Evolutionary conservation across 73 alveolate genomes (phyloP).

Genomic region (Paramecium caudatum): DNA sequence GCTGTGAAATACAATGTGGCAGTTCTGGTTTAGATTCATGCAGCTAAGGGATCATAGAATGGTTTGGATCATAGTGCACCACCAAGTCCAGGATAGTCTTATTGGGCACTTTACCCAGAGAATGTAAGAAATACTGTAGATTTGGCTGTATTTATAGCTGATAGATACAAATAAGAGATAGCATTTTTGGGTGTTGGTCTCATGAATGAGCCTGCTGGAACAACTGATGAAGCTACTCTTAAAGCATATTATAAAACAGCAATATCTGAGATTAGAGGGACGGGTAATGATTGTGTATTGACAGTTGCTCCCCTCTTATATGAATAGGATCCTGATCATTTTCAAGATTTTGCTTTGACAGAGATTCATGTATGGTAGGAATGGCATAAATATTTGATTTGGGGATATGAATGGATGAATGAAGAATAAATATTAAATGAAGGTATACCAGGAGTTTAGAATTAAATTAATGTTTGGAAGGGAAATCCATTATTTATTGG

Average conservation of each 20-base stretch:
- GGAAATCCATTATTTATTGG: constrained; percentile 63
- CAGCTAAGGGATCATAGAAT: constrained; percentile 65
- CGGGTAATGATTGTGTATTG: constrained; percentile 62
- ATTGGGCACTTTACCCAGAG: constrained; percentile 62
- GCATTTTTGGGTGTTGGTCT: constrained; percentile 67
- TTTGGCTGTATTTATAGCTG: constrained; percentile 40
- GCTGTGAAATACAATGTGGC: constrained; percentile 62
- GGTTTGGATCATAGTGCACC: constrained; percentile 68
- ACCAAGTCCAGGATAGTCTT: constrained; percentile 34
- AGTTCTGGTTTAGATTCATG: constrained; percentile 39
- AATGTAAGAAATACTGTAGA: constrained; percentile 67
- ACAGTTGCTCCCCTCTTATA: constrained; percentile 49
- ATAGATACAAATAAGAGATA: constrained; percentile 25
- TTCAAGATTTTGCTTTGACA: constrained; percentile 35
- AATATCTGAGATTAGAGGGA: constrained; percentile 33
- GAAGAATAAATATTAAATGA: constrained; percentile 39
- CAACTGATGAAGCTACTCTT: constrained; percentile 65
- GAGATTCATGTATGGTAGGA: constrained; percentile 29
- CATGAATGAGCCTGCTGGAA: constrained; percentile 66
- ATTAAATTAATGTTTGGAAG: neutral
- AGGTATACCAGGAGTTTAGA: constrained; percentile 19
- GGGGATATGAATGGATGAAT: constrained; percentile 57
- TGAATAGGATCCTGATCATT: constrained; percentile 39
- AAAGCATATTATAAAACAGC: constrained; percentile 34
- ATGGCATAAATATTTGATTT: constrained; percentile 66